These are phyloP conservation scores for Rhododendron williamsianum DNA, from an alignment of 148 eudicot species.

Conservation along the genomic window DNA sequence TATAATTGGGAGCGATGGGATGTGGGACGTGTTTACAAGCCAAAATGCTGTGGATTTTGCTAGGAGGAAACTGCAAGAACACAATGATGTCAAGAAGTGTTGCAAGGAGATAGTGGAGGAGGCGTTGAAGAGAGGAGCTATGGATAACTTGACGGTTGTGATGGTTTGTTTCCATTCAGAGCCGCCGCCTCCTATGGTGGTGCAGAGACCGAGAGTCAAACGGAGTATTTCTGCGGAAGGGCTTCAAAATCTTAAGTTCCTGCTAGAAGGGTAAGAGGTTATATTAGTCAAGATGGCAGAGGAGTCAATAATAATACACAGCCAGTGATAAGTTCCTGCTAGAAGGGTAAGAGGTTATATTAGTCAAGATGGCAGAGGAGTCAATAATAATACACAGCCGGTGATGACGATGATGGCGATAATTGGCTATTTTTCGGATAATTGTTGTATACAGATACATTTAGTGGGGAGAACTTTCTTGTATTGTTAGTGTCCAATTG, in stretches of 20 bases:
- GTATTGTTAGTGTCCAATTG: conserved; percentile 6
- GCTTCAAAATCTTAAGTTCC: conserved; percentile 50
- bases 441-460: conserved; percentile 19
- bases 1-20: conserved; percentile 77
- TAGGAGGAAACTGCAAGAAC: conserved; percentile 58
- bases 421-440: conserved; percentile 10
- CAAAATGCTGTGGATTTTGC: conserved; percentile 91
- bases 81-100: conserved; percentile 67
- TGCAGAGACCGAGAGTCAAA: conserved; percentile 47
- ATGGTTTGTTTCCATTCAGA: conserved; percentile 77
- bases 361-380: neutral
- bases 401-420: conserved; percentile 17
- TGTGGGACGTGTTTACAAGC: conserved; percentile 87
- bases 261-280: conserved; percentile 40
- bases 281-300: neutral
- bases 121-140: conserved; percentile 57
- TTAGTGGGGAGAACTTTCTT: neutral
- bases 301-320: neutral
- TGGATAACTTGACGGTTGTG: conserved; percentile 73
- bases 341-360: conserved; percentile 33
- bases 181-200: conserved; percentile 50
- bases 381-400: neutral
- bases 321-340: conserved; percentile 28
- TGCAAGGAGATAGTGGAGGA: conserved; percentile 74
- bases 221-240: conserved; percentile 84